These are phyloP conservation scores for Citrus inodora DNA, from an alignment of 345 rosid genomes.

Conservation along the genomic window DNA sequence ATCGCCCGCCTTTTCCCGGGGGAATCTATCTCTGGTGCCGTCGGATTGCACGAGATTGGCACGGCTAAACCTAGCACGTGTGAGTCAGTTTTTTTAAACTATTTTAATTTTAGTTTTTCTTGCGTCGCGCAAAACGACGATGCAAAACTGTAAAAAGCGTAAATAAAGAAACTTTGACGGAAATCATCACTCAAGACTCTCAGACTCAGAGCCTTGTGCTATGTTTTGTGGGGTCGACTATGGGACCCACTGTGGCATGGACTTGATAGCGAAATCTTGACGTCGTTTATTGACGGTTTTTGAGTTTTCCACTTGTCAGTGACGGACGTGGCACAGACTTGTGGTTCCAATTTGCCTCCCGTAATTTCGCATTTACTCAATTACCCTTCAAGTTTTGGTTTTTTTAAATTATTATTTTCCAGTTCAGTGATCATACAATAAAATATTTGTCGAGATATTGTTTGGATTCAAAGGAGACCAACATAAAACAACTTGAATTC, in stretches of 20 bases:
- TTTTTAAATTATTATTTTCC: background rate
- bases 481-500: too few relatives aligned
- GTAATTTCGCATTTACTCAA: background rate
- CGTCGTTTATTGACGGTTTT: constrained; percentile 5
- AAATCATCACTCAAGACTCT: constrained; percentile 8
- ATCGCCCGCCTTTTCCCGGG: background rate
- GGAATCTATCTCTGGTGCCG: constrained; percentile 1
- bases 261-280: background rate
- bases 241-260: constrained; percentile 15
- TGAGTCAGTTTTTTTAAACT: background rate
- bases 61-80: background rate
- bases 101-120: background rate
- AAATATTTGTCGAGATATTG: too few relatives aligned
- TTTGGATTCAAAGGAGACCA: too few relatives aligned
- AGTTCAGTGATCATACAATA: too few relatives aligned
- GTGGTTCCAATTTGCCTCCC: background rate
- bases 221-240: background rate
- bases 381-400: background rate
- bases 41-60: constrained; percentile 16
- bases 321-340: background rate
- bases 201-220: too few relatives aligned
- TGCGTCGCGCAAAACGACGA: constrained; percentile 21
- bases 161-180: background rate
- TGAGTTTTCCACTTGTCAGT: background rate
- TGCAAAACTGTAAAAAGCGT: constrained; percentile 3